These are phyloP conservation scores for Coffea humblotiana DNA, from an alignment of 305 asterid species.

Conservation along the genomic window DNA sequence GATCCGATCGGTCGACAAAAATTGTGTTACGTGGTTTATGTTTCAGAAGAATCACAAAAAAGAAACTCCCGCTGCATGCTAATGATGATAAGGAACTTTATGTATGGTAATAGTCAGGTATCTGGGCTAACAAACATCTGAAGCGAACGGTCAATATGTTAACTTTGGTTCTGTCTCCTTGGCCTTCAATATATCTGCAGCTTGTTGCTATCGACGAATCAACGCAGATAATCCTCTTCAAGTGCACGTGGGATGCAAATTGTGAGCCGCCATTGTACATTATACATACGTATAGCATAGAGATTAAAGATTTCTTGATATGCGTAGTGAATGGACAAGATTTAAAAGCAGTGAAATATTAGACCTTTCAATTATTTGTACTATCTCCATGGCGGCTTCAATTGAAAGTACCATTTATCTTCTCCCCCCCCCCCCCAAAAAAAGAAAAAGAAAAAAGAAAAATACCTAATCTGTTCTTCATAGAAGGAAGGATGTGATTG, in stretches of 20 bases:
- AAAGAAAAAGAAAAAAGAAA: too few relatives aligned
- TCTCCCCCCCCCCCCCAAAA: too few relatives aligned
- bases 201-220: too few relatives aligned
- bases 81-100: too few relatives aligned
- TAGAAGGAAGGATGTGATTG: neutral
- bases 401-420: neutral
- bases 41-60: too few relatives aligned
- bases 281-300: neutral
- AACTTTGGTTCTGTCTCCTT: too few relatives aligned
- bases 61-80: too few relatives aligned
- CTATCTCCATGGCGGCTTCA: neutral
- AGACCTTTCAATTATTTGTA: neutral
- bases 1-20: too few relatives aligned
- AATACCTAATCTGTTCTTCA: neutral
- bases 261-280: conserved; percentile 1
- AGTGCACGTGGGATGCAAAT: conserved; percentile 2
- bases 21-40: too few relatives aligned
- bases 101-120: too few relatives aligned
- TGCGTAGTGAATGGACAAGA: neutral
- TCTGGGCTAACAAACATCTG: too few relatives aligned
- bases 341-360: neutral
- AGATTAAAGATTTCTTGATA: neutral
- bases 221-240: neutral
- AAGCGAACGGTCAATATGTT: too few relatives aligned
- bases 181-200: neutral